Evolutionary conservation across 2,329 filamentous ascomycete genomes (phyloP).

Genomic region (Pleurostoma richardsiae): DNA sequence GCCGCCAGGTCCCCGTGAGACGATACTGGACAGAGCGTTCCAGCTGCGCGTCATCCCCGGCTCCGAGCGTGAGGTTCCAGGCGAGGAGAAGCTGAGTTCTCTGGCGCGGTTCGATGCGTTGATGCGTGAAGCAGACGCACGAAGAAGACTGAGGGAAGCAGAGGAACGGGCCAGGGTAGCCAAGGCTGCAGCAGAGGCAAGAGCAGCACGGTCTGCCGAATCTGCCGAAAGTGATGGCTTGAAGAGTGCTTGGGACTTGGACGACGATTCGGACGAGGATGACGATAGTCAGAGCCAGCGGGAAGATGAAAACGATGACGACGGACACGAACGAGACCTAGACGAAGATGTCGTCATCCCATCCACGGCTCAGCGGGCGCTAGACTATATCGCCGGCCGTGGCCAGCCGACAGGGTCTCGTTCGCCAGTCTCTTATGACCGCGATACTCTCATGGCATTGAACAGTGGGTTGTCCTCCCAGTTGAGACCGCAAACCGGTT

Average conservation of each 20-base stretch:
- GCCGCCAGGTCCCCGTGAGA: conserved; percentile 53
- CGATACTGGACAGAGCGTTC: conserved; percentile 63
- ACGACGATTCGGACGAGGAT: conserved; percentile 39
- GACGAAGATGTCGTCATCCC: conserved; percentile 30
- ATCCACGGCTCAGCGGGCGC: conserved; percentile 40
- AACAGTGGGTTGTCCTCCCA: conserved; percentile 23
- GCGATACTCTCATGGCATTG: conserved; percentile 22
- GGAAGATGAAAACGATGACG: conserved; percentile 29
- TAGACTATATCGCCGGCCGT: conserved; percentile 44
- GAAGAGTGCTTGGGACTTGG: conserved; percentile 47
- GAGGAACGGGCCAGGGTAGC: conserved; percentile 11
- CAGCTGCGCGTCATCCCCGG: conserved; percentile 59
- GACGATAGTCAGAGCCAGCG: conserved; percentile 17
- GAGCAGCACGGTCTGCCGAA: not conserved
- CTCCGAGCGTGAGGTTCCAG: conserved; percentile 45
- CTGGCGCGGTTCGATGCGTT: conserved; percentile 61
- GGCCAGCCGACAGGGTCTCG: conserved; percentile 24
- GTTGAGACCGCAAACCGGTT: conserved; percentile 48
- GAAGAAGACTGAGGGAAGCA: conserved; percentile 33
- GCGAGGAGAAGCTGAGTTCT: conserved; percentile 60
- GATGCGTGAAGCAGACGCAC: conserved; percentile 56
- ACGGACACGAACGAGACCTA: conserved; percentile 26
- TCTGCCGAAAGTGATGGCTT: conserved; percentile 12
- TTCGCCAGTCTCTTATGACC: conserved; percentile 25
- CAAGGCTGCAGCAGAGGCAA: conserved; percentile 1